Conservation (phyloP, 169 alveolate genomes). For the Cryptosporidium sp. region DNA sequence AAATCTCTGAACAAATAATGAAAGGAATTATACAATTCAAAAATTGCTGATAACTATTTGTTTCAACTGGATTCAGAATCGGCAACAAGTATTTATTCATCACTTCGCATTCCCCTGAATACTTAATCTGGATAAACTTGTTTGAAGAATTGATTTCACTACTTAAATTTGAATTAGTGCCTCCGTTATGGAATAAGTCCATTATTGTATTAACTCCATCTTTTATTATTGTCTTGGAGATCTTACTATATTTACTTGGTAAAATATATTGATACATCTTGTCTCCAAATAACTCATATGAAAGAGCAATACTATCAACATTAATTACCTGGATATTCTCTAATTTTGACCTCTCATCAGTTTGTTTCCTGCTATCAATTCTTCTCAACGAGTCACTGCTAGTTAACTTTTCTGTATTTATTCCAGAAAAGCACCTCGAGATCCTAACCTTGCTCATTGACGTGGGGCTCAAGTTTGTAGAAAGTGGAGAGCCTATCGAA, state of each 20-base stretch:
- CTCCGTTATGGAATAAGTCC: neutral
- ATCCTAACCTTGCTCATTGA: conserved; percentile 21
- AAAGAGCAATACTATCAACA: neutral
- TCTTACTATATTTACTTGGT: conserved; percentile 27
- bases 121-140: conserved; percentile 46
- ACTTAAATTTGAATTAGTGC: neutral
- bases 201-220: neutral
- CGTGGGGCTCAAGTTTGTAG: conserved; percentile 39
- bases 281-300: conserved; percentile 9
- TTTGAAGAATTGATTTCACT: conserved; percentile 3
- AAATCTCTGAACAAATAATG: conserved; percentile 43
- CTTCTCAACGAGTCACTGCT: conserved; percentile 7
- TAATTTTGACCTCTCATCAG: neutral
- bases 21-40: conserved; percentile 62
- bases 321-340: conserved; percentile 12
- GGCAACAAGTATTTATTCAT: conserved; percentile 28
- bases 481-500: conserved; percentile 44
- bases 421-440: neutral
- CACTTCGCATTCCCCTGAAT: conserved; percentile 60
- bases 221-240: neutral
- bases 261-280: conserved; percentile 31
- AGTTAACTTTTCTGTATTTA: neutral
- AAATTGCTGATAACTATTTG: conserved; percentile 52
- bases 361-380: neutral
- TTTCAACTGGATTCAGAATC: conserved; percentile 45